Conservation (phyloP, 139 green algal species). For the Gonium pectorale region DNA sequence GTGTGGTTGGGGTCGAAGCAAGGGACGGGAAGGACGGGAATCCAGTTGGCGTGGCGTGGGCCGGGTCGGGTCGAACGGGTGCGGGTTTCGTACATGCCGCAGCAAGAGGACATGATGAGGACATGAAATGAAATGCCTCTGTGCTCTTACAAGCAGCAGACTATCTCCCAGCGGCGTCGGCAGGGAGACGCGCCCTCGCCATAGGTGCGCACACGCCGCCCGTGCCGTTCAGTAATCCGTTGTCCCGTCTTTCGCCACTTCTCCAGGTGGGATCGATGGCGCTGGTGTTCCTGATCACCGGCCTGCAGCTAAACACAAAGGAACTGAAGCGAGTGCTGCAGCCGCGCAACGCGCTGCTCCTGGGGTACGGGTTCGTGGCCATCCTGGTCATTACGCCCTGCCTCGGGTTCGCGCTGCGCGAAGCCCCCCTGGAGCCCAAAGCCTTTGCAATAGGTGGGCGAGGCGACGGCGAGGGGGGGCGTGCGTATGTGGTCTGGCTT, state of each 20-base stretch:
- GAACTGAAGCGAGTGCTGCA: slow-evolving; percentile 40
- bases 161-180: neutral
- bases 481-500: too few relatives aligned
- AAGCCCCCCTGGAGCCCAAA: slow-evolving; percentile 46
- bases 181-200: neutral
- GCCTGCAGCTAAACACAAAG: slow-evolving; percentile 69
- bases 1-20: too few relatives aligned
- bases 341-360: slow-evolving; percentile 18
- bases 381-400: slow-evolving; percentile 74
- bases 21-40: too few relatives aligned
- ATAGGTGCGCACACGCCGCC: too few relatives aligned
- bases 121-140: too few relatives aligned
- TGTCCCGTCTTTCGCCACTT: neutral
- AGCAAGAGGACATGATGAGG: too few relatives aligned
- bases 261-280: slow-evolving; percentile 51
- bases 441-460: slow-evolving; percentile 46
- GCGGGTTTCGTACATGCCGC: too few relatives aligned
- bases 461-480: too few relatives aligned
- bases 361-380: slow-evolving; percentile 63
- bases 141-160: too few relatives aligned
- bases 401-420: slow-evolving; percentile 68
- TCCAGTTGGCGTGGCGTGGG: too few relatives aligned
- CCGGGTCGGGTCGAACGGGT: too few relatives aligned
- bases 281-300: slow-evolving; percentile 74
- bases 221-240: neutral